Percentiles rank a stretch among this genome's conserved stretches.
phyloP scores from a whole-genome alignment of 2,329 filamentous ascomycete genomes.

The Apiospora kogelbergensis region DNA sequence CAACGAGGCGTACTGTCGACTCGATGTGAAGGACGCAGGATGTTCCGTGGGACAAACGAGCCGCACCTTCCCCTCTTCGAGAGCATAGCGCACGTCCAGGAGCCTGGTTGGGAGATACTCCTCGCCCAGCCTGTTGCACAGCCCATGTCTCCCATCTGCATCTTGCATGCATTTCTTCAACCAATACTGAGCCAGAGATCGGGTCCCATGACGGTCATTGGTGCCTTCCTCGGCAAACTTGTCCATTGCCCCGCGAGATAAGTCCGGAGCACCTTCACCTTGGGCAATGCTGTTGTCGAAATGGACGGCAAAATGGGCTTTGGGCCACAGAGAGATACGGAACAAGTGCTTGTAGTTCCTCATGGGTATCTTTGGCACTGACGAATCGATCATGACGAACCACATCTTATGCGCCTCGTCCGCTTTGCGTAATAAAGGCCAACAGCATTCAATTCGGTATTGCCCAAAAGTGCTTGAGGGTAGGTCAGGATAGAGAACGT shows the following conservation, averaged over 20 bases:
- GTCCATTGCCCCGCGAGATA: no score
- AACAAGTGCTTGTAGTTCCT: neutral
- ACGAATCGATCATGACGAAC: neutral
- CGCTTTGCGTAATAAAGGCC: neutral
- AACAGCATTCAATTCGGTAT: conserved; percentile 5
- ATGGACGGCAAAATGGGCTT: neutral
- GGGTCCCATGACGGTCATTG: neutral
- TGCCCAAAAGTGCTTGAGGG: neutral
- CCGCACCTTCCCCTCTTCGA: neutral
- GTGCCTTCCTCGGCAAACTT: neutral
- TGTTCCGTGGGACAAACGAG: neutral
- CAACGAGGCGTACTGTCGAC: neutral
- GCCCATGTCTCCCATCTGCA: neutral
- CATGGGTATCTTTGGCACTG: neutral
- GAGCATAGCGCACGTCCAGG: conserved; percentile 5
- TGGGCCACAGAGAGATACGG: neutral
- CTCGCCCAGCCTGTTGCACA: neutral
- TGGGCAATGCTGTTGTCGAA: neutral
- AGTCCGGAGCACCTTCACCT: neutral
- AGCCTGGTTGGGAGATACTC: neutral
- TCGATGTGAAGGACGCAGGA: neutral
- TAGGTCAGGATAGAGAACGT: neutral
- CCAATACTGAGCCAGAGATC: neutral
- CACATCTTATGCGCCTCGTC: neutral
- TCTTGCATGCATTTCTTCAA: neutral